phyloP scores from a whole-genome alignment of 1,284 basidiomycete species.

The Marasmius fiardii region DNA sequence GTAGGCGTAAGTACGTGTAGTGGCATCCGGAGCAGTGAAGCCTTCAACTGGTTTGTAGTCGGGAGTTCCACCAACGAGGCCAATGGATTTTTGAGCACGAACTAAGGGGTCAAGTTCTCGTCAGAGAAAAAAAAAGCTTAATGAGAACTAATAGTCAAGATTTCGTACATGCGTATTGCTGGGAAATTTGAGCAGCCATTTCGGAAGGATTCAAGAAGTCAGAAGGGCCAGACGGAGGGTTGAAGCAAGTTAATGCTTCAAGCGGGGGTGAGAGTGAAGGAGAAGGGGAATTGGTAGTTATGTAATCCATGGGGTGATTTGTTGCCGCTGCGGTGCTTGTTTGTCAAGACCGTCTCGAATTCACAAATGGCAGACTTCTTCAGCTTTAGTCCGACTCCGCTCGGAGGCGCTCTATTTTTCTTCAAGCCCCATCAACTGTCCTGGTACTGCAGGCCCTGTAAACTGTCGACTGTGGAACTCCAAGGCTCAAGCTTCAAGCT shows the following conservation, averaged over 20 bases:
- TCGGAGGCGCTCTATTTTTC: too few relatives aligned
- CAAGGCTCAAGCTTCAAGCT: too few relatives aligned
- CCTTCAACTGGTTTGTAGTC: conserved; percentile 67
- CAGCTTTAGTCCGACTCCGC: too few relatives aligned
- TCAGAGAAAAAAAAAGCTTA: conserved; percentile 4
- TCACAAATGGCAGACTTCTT: too few relatives aligned
- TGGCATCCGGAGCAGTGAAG: conserved; percentile 65
- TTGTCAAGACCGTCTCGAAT: too few relatives aligned
- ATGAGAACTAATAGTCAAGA: conserved; percentile 18
- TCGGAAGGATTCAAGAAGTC: conserved; percentile 28
- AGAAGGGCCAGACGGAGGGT: conserved; percentile 29
- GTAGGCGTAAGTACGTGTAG: conserved; percentile 79
- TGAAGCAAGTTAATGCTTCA: conserved; percentile 85
- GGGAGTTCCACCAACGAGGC: conserved; percentile 81
- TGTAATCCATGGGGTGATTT: neutral
- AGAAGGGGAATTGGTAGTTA: conserved; percentile 14
- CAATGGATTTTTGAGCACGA: conserved; percentile 92
- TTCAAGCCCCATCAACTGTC: too few relatives aligned
- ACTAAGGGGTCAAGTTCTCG: conserved; percentile 40
- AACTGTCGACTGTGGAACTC: too few relatives aligned
- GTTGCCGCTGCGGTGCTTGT: neutral
- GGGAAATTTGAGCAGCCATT: conserved; percentile 66
- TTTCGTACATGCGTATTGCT: conserved; percentile 79
- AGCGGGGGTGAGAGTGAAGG: conserved; percentile 23
- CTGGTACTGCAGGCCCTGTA: too few relatives aligned